Percentiles rank a stretch among this genome's conserved stretches.
Evolutionary conservation across 768 basidiomycete species (phyloP).

Genomic region (Boletus bicolor): DNA sequence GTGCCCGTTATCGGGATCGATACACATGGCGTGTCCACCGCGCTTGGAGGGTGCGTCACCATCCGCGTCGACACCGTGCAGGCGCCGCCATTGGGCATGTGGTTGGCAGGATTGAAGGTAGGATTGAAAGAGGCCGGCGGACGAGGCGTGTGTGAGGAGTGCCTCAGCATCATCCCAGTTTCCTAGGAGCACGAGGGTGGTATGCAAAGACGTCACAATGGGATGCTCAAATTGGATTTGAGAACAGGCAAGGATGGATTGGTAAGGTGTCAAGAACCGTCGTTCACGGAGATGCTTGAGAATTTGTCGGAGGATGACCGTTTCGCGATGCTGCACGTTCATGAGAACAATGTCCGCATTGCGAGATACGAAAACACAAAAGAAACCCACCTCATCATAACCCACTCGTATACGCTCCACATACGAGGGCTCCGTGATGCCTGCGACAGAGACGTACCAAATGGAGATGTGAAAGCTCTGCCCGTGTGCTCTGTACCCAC

Average conservation of each 20-base stretch:
- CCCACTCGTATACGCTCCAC: conserved; percentile 51
- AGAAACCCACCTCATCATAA: conserved; percentile 61
- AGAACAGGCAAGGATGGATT: conserved; percentile 15
- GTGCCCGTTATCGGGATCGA: conserved; percentile 56
- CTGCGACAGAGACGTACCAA: conserved; percentile 67
- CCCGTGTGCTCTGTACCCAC: conserved; percentile 54
- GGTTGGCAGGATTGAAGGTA: conserved; percentile 56
- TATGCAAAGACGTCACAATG: conserved; percentile 61
- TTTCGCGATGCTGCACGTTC: conserved; percentile 58
- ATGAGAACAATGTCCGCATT: not conserved
- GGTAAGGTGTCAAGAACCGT: conserved; percentile 62
- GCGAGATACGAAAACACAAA: not conserved
- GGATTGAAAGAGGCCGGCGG: conserved; percentile 57
- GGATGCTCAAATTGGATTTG: conserved; percentile 56
- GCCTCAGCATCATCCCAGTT: conserved; percentile 58
- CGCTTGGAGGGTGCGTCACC: conserved; percentile 63
- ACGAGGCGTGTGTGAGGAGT: conserved; percentile 47
- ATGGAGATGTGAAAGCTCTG: conserved; percentile 76
- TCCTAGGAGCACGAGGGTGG: conserved; percentile 62
- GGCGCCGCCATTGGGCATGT: conserved; percentile 56
- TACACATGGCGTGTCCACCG: conserved; percentile 81
- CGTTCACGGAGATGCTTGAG: conserved; percentile 65
- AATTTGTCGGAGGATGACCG: conserved; percentile 54
- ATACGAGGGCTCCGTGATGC: conserved; percentile 51
- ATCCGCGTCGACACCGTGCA: conserved; percentile 58